These are phyloP conservation scores for Cutaneotrichosporon dermatis DNA, from an alignment of 1,284 basidiomycete species.

Conservation along the genomic window DNA sequence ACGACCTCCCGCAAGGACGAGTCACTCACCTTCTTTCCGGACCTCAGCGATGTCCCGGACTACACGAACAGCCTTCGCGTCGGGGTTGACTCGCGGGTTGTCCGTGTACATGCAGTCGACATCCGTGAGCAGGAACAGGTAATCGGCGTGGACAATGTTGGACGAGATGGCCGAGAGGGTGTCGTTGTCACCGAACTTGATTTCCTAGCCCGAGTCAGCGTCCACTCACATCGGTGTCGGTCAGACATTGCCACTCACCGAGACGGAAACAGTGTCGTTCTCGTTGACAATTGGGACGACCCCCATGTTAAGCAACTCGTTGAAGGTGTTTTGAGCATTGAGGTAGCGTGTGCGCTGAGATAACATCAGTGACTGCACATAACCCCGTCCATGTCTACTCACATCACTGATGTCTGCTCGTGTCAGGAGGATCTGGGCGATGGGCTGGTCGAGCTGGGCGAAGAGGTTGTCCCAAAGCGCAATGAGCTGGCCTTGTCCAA, in stretches of 20 bases:
- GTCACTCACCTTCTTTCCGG: conserved; percentile 63
- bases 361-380: not conserved
- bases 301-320: conserved; percentile 80
- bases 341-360: conserved; percentile 79
- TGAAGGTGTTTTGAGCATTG: conserved; percentile 89
- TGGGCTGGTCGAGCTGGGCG: conserved; percentile 84
- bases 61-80: conserved; percentile 71
- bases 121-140: conserved; percentile 92
- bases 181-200: conserved; percentile 99
- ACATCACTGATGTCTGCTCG: conserved; percentile 96
- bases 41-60: conserved; percentile 80
- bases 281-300: conserved; percentile 94
- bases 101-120: conserved; percentile 90
- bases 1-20: not conserved
- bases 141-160: conserved; percentile 95
- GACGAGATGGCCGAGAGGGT: conserved; percentile 95
- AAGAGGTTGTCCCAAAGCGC: conserved; percentile 97
- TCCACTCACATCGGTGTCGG: not conserved
- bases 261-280: conserved; percentile 92
- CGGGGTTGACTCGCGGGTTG: conserved; percentile 85
- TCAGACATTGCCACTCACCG: conserved; percentile 56
- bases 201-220: conserved; percentile 62
- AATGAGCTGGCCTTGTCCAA: conserved; percentile 93
- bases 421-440: conserved; percentile 91
- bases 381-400: too few relatives aligned